phyloP scores from a whole-genome alignment of 2,329 filamentous ascomycete genomes.

The Lachnellula subtilissima region DNA sequence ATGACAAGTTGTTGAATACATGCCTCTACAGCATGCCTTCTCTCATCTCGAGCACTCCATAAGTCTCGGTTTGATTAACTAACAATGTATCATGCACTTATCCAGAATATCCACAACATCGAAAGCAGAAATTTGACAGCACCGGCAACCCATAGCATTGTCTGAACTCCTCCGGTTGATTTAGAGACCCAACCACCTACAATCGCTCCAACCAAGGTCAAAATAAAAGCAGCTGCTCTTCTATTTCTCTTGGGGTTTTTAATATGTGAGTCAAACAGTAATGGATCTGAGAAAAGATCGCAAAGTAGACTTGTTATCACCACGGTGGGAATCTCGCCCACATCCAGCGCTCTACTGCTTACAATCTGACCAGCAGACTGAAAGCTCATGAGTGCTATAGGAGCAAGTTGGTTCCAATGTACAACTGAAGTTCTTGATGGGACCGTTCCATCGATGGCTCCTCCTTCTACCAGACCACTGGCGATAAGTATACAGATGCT shows the following conservation, averaged over 20 bases:
- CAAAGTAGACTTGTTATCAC: slow-evolving; percentile 77
- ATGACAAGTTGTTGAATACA: too few species aligned
- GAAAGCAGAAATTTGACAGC: slow-evolving; percentile 49
- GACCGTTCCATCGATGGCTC: neutral
- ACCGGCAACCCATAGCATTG: slow-evolving; percentile 34
- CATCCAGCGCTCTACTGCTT: slow-evolving; percentile 62
- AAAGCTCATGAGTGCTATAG: slow-evolving; percentile 66
- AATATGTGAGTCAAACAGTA: slow-evolving; percentile 34
- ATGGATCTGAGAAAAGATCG: slow-evolving; percentile 64
- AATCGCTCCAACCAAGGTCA: slow-evolving; percentile 46
- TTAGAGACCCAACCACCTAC: slow-evolving; percentile 41
- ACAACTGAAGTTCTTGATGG: neutral
- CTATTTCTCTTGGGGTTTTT: slow-evolving; percentile 46
- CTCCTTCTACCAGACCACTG: slow-evolving; percentile 37
- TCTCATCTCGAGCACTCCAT: too few species aligned
- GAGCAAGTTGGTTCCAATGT: slow-evolving; percentile 56
- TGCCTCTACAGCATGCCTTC: slow-evolving; percentile 24
- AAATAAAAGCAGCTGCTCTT: slow-evolving; percentile 42
- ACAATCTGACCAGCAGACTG: slow-evolving; percentile 73
- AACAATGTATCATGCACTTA: too few species aligned
- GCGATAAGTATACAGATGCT: slow-evolving; percentile 45
- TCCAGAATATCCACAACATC: slow-evolving; percentile 54
- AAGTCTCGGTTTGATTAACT: too few species aligned
- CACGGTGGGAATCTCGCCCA: slow-evolving; percentile 65
- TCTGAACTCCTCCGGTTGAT: slow-evolving; percentile 43